A percentile compares a stretch with the other conserved stretches of the same genome.
Conservation (phyloP, 768 basidiomycete species). For the Suillus luteus region DNA sequence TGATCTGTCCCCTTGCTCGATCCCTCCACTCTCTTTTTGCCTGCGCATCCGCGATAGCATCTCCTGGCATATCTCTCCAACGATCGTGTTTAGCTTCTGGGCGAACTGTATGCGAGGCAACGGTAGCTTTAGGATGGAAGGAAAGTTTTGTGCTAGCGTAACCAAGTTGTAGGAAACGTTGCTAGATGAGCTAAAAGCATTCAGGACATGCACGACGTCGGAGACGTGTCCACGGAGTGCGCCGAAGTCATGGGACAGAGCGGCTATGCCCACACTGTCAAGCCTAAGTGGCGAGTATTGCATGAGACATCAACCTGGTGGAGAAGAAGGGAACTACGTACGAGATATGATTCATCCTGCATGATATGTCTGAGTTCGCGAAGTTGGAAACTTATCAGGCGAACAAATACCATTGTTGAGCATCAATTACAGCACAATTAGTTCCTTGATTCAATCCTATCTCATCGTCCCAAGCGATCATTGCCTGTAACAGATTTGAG, state of each 20-base stretch:
- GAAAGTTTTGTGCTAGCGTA: slow-evolving; percentile 31
- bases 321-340: not conserved
- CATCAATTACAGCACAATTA: slow-evolving; percentile 1
- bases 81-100: slow-evolving; percentile 29
- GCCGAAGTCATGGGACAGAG: slow-evolving; percentile 48
- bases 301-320: not conserved
- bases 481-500: not conserved
- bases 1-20: slow-evolving; percentile 14
- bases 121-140: slow-evolving; percentile 35
- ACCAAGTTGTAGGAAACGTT: slow-evolving; percentile 12
- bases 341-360: not conserved
- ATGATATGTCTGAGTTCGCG: not conserved
- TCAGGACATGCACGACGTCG: slow-evolving; percentile 30
- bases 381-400: not conserved
- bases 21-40: slow-evolving; percentile 33
- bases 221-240: slow-evolving; percentile 38
- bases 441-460: slow-evolving; percentile 1
- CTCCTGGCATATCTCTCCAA: slow-evolving; percentile 37
- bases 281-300: slow-evolving; percentile 28
- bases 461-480: slow-evolving; percentile 1
- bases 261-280: slow-evolving; percentile 47
- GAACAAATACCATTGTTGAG: not conserved
- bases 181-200: slow-evolving; percentile 24
- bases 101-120: slow-evolving; percentile 27
- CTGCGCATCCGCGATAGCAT: slow-evolving; percentile 35